These are phyloP conservation scores for Phytopythium sindhum DNA, from an alignment of 352 stramenopile genomes.

Conservation along the genomic window DNA sequence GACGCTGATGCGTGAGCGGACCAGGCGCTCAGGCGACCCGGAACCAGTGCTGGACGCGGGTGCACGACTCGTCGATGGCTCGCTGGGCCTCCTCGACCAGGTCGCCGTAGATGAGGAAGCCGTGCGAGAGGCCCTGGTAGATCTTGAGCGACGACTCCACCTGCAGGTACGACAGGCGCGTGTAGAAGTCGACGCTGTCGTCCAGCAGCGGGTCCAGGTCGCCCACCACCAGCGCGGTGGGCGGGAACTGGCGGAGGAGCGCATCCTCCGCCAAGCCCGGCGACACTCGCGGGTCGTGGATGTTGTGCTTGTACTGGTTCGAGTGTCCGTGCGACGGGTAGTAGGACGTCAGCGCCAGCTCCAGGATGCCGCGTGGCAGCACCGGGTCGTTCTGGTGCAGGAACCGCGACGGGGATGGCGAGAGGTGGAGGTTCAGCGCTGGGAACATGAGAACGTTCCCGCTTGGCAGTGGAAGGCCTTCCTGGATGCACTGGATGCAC, in stretches of 20 bases:
- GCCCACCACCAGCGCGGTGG: conserved; percentile 79
- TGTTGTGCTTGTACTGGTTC: conserved; percentile 88
- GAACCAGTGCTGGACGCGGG: conserved; percentile 70
- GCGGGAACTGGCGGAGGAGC: conserved; percentile 73
- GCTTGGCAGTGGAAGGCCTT: conserved; percentile 60
- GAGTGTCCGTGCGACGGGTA: conserved; percentile 79
- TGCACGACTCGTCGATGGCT: conserved; percentile 80
- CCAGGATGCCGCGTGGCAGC: conserved; percentile 73
- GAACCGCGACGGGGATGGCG: conserved; percentile 83
- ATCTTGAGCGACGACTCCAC: conserved; percentile 83
- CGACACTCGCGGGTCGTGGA: conserved; percentile 85
- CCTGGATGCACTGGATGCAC: conserved; percentile 81
- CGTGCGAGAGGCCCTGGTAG: conserved; percentile 78
- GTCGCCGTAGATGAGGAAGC: conserved; percentile 86
- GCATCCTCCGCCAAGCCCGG: conserved; percentile 74
- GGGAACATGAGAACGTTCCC: conserved; percentile 89
- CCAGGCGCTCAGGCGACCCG: conserved; percentile 15
- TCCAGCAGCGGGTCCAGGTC: conserved; percentile 85
- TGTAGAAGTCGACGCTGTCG: conserved; percentile 90
- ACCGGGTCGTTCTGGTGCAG: conserved; percentile 87
- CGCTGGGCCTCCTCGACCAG: conserved; percentile 74
- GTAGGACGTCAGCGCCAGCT: conserved; percentile 82
- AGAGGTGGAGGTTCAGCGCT: conserved; percentile 87
- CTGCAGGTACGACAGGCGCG: conserved; percentile 71
- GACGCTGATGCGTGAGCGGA: too few relatives aligned